A percentile compares a stretch with the other conserved stretches of the same genome.
phyloP scores from a whole-genome alignment of 108 stramenopile genomes.

The Stephanodiscus minutulus region DNA sequence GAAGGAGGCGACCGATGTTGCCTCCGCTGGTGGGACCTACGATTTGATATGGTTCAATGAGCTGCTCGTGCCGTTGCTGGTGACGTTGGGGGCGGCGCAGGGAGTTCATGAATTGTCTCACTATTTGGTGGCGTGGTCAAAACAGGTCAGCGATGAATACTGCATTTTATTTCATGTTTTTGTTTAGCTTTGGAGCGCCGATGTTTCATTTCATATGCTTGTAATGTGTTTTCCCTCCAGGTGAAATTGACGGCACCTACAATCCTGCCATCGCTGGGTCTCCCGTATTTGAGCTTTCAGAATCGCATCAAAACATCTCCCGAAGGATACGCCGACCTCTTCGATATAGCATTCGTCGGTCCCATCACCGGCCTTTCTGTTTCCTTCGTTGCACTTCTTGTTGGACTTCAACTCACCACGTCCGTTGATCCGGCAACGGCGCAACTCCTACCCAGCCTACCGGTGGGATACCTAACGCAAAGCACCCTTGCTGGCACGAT shows the following conservation, averaged over 20 bases:
- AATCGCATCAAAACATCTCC: constrained; percentile 65
- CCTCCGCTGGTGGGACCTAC: constrained; percentile 13
- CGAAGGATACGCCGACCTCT: constrained; percentile 57
- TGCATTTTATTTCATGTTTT: constrained; percentile 4
- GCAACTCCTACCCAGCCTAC: constrained; percentile 59
- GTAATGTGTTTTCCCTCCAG: neutral
- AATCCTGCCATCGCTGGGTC: constrained; percentile 46
- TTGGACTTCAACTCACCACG: constrained; percentile 63
- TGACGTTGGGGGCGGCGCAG: constrained; percentile 47
- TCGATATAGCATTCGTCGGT: constrained; percentile 78
- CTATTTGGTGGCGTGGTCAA: constrained; percentile 49
- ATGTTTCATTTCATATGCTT: neutral
- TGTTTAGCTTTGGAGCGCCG: constrained; percentile 2
- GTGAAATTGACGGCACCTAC: constrained; percentile 51
- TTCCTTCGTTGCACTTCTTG: constrained; percentile 55
- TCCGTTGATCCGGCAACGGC: constrained; percentile 43
- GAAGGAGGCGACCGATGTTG: constrained; percentile 45
- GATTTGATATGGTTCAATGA: constrained; percentile 65
- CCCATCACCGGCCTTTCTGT: constrained; percentile 62
- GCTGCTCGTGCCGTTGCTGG: constrained; percentile 49
- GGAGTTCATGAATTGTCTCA: constrained; percentile 64
- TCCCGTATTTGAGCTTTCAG: constrained; percentile 61
- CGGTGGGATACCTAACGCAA: constrained; percentile 58
- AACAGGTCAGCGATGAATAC: constrained; percentile 39
- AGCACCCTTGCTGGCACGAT: constrained; percentile 73